Percentiles rank a stretch among this genome's conserved stretches.
These are phyloP conservation scores for Diaporthe amygdali DNA, from an alignment of 2,329 filamentous ascomycete species.

Conservation along the genomic window DNA sequence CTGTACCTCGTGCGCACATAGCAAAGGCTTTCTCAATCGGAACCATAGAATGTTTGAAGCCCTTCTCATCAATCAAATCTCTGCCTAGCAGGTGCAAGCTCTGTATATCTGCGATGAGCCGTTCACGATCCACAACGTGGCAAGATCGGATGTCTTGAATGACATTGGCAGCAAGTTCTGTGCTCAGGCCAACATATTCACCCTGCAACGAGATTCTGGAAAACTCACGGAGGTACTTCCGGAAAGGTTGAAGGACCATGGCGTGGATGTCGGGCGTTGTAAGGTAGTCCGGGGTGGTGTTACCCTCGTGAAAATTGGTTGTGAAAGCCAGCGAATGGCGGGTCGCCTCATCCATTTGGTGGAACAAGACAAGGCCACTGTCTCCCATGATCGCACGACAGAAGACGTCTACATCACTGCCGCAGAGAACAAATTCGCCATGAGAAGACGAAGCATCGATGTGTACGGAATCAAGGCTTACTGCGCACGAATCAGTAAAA, in stretches of 20 bases:
- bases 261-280: neutral
- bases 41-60: accelerated
- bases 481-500: neutral
- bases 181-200: neutral
- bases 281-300: neutral
- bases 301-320: neutral
- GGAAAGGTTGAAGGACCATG: neutral
- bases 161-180: neutral
- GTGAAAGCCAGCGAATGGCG: neutral
- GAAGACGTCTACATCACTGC: neutral
- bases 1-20: too few relatives aligned
- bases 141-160: neutral
- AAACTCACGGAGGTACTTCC: neutral
- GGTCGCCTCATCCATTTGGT: neutral
- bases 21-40: neutral
- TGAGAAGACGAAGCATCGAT: accelerated
- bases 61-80: accelerated
- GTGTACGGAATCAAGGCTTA: too few relatives aligned
- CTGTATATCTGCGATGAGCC: neutral
- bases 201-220: neutral
- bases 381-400: neutral
- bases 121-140: neutral
- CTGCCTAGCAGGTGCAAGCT: neutral
- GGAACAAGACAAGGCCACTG: neutral
- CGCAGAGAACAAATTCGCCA: neutral